Evolutionary conservation across 768 basidiomycete genomes (phyloP).

Genomic region (Rhizopogon rudus): DNA sequence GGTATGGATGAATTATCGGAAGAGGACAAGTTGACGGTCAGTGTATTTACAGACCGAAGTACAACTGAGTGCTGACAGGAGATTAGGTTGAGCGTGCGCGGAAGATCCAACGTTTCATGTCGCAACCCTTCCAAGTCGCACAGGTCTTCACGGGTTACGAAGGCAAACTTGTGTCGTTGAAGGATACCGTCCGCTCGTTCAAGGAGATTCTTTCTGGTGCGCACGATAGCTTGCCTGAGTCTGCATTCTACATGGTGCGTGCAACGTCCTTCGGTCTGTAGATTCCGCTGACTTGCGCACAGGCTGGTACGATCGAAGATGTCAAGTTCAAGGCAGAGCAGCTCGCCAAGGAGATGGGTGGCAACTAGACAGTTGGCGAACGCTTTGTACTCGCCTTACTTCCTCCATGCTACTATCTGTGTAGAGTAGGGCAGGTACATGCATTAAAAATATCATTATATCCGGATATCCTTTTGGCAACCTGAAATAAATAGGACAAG

Average conservation of each 20-base stretch:
- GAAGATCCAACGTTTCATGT: slow-evolving; percentile 99
- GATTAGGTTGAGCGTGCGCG: slow-evolving; percentile 90
- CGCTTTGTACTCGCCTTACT: slow-evolving; percentile 5
- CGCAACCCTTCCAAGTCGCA: slow-evolving; percentile 99
- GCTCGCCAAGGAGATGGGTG: slow-evolving; percentile 88
- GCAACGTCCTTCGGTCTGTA: background rate
- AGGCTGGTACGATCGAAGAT: slow-evolving; percentile 93
- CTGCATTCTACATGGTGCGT: slow-evolving; percentile 93
- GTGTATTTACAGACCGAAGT: slow-evolving; percentile 21
- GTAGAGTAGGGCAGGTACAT: slow-evolving; percentile 10
- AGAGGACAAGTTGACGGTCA: slow-evolving; percentile 97
- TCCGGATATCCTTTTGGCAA: background rate
- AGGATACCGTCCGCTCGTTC: slow-evolving; percentile 96
- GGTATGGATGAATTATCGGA: slow-evolving; percentile 99
- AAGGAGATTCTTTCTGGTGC: slow-evolving; percentile 91
- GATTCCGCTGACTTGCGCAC: slow-evolving; percentile 2
- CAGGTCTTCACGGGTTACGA: slow-evolving; percentile 99
- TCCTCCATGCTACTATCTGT: background rate
- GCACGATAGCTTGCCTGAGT: slow-evolving; percentile 90
- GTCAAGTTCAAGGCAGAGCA: slow-evolving; percentile 97
- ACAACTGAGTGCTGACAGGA: background rate
- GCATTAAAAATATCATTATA: slow-evolving; percentile 6
- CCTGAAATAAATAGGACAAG: too few species aligned
- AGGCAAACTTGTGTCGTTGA: slow-evolving; percentile 93
- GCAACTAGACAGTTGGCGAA: slow-evolving; percentile 26